These are phyloP conservation scores for Paraleonurus japonicus DNA, from an alignment of 257 asterid genomes.

Conservation along the genomic window DNA sequence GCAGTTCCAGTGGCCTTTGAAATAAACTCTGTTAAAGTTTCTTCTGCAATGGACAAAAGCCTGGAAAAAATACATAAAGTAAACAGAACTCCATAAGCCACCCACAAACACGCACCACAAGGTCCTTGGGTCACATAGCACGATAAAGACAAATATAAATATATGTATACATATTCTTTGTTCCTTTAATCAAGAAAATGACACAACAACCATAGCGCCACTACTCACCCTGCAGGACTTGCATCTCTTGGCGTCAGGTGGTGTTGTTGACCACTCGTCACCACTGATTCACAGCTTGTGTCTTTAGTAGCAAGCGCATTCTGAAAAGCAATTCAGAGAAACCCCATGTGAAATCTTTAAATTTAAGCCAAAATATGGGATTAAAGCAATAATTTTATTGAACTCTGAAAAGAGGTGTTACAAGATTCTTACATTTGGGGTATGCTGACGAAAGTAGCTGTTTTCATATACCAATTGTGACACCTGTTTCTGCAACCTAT, in stretches of 20 bases:
- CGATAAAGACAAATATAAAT: slow-evolving; percentile 31
- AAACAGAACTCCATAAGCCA: slow-evolving; percentile 41
- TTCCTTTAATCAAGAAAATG: slow-evolving; percentile 48
- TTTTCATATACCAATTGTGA: slow-evolving; percentile 81
- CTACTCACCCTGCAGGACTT: slow-evolving; percentile 97
- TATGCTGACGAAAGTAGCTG: slow-evolving; percentile 71
- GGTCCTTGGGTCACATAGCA: slow-evolving; percentile 34
- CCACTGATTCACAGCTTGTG: slow-evolving; percentile 90
- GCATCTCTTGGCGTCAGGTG: slow-evolving; percentile 90
- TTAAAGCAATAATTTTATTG: background rate
- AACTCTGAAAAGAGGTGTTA: background rate
- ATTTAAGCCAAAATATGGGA: slow-evolving; percentile 19
- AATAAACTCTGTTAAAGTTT: slow-evolving; percentile 92
- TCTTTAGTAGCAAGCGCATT: slow-evolving; percentile 72
- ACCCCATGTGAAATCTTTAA: background rate
- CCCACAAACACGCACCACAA: slow-evolving; percentile 48
- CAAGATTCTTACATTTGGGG: slow-evolving; percentile 49
- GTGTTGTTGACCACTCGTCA: slow-evolving; percentile 90
- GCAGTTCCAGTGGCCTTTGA: slow-evolving; percentile 98
- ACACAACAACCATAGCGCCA: slow-evolving; percentile 48
- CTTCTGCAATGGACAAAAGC: slow-evolving; percentile 96
- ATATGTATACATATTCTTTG: background rate
- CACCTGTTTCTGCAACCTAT: slow-evolving; percentile 87
- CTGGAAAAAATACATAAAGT: slow-evolving; percentile 52
- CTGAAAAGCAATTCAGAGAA: slow-evolving; percentile 33